These are phyloP conservation scores for Starmerella potacharoeniae DNA, from an alignment of 805 yeast species.

Conservation along the genomic window DNA sequence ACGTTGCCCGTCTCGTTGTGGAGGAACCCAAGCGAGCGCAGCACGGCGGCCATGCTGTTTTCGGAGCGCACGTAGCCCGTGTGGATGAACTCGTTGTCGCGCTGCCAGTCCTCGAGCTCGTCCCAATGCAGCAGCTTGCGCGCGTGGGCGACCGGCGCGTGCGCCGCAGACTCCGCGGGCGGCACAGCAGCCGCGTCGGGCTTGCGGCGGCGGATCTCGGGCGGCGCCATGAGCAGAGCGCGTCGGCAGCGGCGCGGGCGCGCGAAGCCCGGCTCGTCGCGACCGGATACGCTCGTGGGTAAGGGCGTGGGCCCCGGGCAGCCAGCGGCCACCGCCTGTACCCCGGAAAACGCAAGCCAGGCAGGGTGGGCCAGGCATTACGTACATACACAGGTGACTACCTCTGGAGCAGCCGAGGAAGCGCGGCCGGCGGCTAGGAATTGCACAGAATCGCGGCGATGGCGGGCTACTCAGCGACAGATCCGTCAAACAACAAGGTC, in stretches of 20 bases:
- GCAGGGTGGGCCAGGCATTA: background rate
- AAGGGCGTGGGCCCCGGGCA: background rate
- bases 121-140: constrained; percentile 31
- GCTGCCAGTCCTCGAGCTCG: constrained; percentile 61
- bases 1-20: constrained; percentile 69
- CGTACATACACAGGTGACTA: constrained; percentile 2
- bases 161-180: too few relatives aligned
- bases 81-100: constrained; percentile 55
- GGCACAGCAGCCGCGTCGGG: too few relatives aligned
- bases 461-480: constrained; percentile 21
- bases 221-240: too few relatives aligned
- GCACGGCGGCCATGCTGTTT: constrained; percentile 35
- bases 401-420: background rate
- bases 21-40: constrained; percentile 40
- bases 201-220: too few relatives aligned
- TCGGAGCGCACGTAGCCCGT: constrained; percentile 57
- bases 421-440: background rate
- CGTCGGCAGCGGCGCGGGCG: too few relatives aligned
- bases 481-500: constrained; percentile 19
- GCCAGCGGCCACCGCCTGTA: background rate
- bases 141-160: background rate
- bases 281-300: too few relatives aligned
- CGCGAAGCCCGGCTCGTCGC: too few relatives aligned
- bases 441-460: background rate
- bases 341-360: background rate